Evolutionary conservation across 2,329 filamentous ascomycete genomes (phyloP).

Genomic region (Onygenales sp.): DNA sequence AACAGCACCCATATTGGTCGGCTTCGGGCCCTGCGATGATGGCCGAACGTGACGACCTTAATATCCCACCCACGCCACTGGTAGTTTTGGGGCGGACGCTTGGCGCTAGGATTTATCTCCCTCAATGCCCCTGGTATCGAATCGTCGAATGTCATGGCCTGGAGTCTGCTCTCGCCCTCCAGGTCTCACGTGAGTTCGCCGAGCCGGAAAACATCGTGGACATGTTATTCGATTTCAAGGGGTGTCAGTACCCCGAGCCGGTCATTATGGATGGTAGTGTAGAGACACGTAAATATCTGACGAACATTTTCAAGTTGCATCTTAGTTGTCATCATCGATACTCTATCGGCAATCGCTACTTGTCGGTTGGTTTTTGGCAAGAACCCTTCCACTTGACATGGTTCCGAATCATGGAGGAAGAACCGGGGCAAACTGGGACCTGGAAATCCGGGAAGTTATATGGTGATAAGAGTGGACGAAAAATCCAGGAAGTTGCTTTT

Average conservation of each 20-base stretch:
- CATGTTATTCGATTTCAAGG: not conserved
- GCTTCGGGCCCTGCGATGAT: not conserved
- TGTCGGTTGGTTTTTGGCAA: not conserved
- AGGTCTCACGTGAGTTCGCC: not conserved
- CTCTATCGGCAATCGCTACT: not conserved
- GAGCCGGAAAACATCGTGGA: not conserved
- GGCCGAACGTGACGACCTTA: not conserved
- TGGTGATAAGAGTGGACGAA: not conserved
- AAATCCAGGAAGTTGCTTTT: not conserved
- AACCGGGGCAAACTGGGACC: not conserved
- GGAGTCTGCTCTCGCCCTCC: not conserved
- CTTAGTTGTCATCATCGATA: not conserved
- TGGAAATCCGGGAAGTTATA: not conserved
- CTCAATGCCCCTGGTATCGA: not conserved
- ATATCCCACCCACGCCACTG: not conserved
- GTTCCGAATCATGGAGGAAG: not conserved
- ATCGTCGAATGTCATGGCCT: not conserved
- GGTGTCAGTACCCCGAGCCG: not conserved
- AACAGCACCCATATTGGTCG: not conserved
- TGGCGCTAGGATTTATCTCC: no score
- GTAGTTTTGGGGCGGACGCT: not conserved
- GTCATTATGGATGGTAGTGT: no score
- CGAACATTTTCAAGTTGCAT: not conserved
- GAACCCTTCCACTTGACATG: not conserved
- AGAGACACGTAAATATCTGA: not conserved